Evolutionary conservation across 2,329 filamentous ascomycete genomes (phyloP).

Genomic region (Penicillium sp.): DNA sequence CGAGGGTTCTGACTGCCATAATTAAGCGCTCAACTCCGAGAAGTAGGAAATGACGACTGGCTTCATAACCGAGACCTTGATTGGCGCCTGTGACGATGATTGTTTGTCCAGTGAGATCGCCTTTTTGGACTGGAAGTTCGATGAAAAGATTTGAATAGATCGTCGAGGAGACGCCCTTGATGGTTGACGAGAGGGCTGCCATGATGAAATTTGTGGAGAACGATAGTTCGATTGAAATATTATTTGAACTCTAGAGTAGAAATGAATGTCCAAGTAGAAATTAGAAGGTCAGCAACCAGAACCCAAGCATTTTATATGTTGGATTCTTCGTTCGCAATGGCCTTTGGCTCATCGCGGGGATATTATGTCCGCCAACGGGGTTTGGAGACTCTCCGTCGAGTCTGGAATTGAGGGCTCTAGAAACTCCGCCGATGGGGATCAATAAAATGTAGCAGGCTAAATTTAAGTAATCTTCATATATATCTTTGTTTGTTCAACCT

Average conservation of each 20-base stretch:
- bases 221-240: background rate
- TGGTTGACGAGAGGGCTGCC: background rate
- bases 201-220: background rate
- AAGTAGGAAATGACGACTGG: constrained; percentile 13
- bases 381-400: background rate
- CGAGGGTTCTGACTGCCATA: constrained; percentile 14
- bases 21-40: constrained; percentile 13
- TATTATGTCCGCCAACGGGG: constrained; percentile 1
- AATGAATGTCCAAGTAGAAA: too few species aligned
- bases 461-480: background rate
- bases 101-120: constrained; percentile 12
- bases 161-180: background rate
- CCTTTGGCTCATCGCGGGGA: background rate
- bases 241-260: background rate
- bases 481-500: background rate
- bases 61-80: constrained; percentile 15
- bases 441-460: background rate
- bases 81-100: constrained; percentile 57
- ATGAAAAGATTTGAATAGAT: constrained; percentile 15
- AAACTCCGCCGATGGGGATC: background rate
- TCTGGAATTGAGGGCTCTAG: background rate
- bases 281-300: background rate
- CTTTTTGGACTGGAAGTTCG: constrained; percentile 18
- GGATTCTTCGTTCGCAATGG: background rate
- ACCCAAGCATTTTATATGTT: background rate